Conservation (phyloP, 192 early-diverging fungal species). For the Backusella morwellensis region DNA sequence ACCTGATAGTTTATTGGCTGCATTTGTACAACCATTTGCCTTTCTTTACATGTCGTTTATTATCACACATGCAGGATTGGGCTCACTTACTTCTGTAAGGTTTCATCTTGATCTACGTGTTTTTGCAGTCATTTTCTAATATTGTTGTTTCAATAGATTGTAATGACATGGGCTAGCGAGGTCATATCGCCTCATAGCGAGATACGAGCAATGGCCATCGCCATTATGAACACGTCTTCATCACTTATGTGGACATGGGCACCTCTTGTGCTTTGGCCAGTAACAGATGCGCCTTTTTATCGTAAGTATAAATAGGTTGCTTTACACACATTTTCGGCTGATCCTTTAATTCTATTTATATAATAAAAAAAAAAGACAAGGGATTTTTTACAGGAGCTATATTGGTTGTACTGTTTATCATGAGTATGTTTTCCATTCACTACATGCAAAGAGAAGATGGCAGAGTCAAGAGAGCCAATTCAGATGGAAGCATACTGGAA, state of each 20-base stretch:
- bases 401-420: conserved; percentile 13
- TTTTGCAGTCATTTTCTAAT: neutral
- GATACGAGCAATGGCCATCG: conserved; percentile 32
- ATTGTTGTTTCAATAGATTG: conserved; percentile 10
- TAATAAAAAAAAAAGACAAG: neutral
- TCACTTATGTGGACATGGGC: conserved; percentile 22
- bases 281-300: conserved; percentile 29
- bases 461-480: neutral
- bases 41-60: conserved; percentile 31
- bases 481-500: neutral
- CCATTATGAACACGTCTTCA: conserved; percentile 31
- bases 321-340: neutral
- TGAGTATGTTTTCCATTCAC: neutral
- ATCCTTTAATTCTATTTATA: no score
- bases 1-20: conserved; percentile 23
- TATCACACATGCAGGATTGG: conserved; percentile 28
- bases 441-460: neutral
- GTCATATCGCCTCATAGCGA: conserved; percentile 26
- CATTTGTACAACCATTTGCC: conserved; percentile 35
- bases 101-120: neutral
- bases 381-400: conserved; percentile 13
- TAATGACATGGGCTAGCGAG: conserved; percentile 41
- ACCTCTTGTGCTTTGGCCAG: conserved; percentile 37
- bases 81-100: conserved; percentile 28
- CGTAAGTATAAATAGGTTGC: neutral